Evolutionary conservation across 139 green algal species (phyloP).

Genomic region (Haematococcus lacustris): DNA sequence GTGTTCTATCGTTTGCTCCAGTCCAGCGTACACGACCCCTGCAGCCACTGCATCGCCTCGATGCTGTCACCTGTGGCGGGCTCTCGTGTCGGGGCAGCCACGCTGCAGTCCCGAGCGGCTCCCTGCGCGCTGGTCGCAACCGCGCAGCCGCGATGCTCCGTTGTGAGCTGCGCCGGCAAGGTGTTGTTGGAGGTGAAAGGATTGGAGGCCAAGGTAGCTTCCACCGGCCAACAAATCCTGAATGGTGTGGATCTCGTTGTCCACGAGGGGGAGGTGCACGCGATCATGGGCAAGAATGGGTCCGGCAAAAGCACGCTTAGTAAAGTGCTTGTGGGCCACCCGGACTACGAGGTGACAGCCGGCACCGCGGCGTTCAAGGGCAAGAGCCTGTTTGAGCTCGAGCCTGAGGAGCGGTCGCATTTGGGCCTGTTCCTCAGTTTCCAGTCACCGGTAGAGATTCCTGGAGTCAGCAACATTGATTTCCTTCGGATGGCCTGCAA

Average conservation of each 20-base stretch:
- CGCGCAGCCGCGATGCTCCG: not conserved
- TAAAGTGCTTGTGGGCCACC: slow-evolving; percentile 96
- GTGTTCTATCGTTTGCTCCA: too few relatives aligned
- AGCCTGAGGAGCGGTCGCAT: slow-evolving; percentile 85
- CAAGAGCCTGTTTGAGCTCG: slow-evolving; percentile 84
- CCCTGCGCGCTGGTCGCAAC: not conserved
- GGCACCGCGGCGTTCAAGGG: slow-evolving; percentile 87
- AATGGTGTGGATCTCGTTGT: slow-evolving; percentile 88
- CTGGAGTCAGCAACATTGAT: slow-evolving; percentile 94
- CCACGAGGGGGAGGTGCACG: slow-evolving; percentile 72
- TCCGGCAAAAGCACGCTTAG: slow-evolving; percentile 91
- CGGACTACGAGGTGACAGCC: slow-evolving; percentile 90
- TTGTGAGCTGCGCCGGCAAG: not conserved
- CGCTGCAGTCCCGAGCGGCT: not conserved
- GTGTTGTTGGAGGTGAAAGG: slow-evolving; percentile 70
- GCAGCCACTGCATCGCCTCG: not conserved
- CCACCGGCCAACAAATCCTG: slow-evolving; percentile 80
- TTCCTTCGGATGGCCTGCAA: slow-evolving; percentile 95
- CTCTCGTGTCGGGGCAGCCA: too few relatives aligned
- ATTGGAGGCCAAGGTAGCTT: slow-evolving; percentile 68
- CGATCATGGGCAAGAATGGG: slow-evolving; percentile 99
- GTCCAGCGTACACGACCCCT: not conserved
- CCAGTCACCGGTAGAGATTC: slow-evolving; percentile 92
- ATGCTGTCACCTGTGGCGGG: not conserved
- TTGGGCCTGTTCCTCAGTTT: slow-evolving; percentile 91